Evolutionary conservation across 2,329 filamentous ascomycete species (phyloP).

Genomic region (Keithomyces neogunnii): DNA sequence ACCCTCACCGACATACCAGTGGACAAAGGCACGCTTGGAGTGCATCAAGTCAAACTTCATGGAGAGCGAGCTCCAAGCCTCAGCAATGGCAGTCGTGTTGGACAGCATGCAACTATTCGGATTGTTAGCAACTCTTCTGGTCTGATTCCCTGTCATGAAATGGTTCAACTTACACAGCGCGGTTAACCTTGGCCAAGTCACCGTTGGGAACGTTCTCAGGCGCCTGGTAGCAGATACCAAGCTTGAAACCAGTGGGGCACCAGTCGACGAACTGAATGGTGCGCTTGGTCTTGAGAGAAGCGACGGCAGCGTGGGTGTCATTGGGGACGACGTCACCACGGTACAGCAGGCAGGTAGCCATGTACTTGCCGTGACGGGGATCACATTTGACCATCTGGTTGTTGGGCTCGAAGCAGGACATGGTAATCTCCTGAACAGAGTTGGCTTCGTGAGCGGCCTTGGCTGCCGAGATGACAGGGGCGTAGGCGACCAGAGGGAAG

Average conservation of each 20-base stretch:
- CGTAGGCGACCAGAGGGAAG: constrained; percentile 96
- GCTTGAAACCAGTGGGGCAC: constrained; percentile 99
- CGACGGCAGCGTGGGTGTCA: constrained; percentile 86
- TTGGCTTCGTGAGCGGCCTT: constrained; percentile 98
- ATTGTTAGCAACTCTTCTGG: constrained; percentile 15
- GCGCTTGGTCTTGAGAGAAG: constrained; percentile 97
- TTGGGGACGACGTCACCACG: constrained; percentile 97
- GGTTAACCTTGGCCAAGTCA: constrained; percentile 95
- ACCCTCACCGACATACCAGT: constrained; percentile 99
- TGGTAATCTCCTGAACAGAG: constrained; percentile 96
- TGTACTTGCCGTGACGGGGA: constrained; percentile 98
- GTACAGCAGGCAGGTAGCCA: constrained; percentile 97
- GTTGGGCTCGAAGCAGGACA: constrained; percentile 98
- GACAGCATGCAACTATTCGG: constrained; percentile 80
- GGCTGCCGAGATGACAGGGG: constrained; percentile 86
- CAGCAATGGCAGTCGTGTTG: constrained; percentile 97
- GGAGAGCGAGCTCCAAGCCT: constrained; percentile 93
- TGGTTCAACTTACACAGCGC: constrained; percentile 71
- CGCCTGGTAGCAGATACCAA: constrained; percentile 99
- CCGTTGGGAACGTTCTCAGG: constrained; percentile 94
- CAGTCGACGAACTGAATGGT: constrained; percentile 99
- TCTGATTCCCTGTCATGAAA: background rate
- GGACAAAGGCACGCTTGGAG: constrained; percentile 99
- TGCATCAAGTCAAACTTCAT: constrained; percentile 99
- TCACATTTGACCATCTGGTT: constrained; percentile 99